Base-by-base conservation (phyloP, 495 filamentous ascomycete genomes). In the Penicillium angulare region DNA sequence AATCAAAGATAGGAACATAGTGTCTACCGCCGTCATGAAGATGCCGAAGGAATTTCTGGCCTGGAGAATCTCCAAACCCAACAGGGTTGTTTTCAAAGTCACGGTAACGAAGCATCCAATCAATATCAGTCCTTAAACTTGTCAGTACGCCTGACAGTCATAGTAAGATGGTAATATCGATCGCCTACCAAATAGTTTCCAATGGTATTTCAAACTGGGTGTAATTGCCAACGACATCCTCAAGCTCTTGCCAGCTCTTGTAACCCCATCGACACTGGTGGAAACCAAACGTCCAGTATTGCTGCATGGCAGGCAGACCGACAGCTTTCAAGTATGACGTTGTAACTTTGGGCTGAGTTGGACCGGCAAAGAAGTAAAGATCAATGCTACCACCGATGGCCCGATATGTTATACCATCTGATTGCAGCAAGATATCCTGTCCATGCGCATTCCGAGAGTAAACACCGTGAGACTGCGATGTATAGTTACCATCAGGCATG, bases 1-100 rank as follows among this genome's bases (percentile, higher is more conserved):
- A 78, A 60, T 95, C 90, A 15, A 96, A 79, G 39, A 96, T 93
- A 0, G 88, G 89, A 7, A 96, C 77, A 47, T 82, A 95, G 57
- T 91, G 86, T 57, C 87, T 86, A 7, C 81, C 78, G 54, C 79
- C 79, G 3, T 69, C 68, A 62, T 92, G 88, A 2, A 96, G 68
- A 12, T 73, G 66, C 1, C 69, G 66, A 9, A 96, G 60, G 61
- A 95, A 90, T 0, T 68, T 66, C 40, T 82, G 73, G n/a, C 75
- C 81, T 43, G 74, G 77, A 12, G 54, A 60, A 40, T 78, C 75
- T 1, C 68, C 61, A 50, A 74, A 86, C 0, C 75, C 71, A 43
- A 67, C 52, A 6, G 64, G 63, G 57, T 86, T 83, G 49, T 79
- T 79, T 0, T 77, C 76, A 47, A 86, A 86, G 57, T 86, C 74